Evolutionary conservation across 179 eudicot genomes (phyloP).

Genomic region (Gypsophila paniculata): DNA sequence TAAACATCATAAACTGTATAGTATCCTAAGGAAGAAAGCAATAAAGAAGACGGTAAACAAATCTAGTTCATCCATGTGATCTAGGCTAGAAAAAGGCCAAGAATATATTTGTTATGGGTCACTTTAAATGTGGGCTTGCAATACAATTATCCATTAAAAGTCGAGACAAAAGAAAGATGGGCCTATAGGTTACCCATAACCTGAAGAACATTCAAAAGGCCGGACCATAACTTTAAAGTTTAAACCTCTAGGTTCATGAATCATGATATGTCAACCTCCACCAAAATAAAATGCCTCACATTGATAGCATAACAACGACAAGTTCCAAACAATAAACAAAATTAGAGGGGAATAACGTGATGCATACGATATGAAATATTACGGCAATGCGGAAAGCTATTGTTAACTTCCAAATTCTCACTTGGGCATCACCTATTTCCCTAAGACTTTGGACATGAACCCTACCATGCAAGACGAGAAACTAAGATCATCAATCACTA

Average conservation of each 20-base stretch:
- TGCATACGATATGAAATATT: constrained; percentile 6
- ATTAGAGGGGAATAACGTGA: constrained; percentile 18
- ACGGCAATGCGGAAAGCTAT: background rate
- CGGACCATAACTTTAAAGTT: background rate
- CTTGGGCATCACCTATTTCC: background rate
- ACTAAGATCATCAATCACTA: background rate
- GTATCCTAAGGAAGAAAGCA: background rate
- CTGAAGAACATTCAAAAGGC: background rate
- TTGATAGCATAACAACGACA: background rate
- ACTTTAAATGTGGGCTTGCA: constrained; percentile 1
- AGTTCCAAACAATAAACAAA: background rate
- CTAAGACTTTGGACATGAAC: background rate
- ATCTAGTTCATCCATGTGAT: constrained; percentile 13
- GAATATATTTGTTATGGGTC: constrained; percentile 12
- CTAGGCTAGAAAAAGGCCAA: constrained; percentile 5
- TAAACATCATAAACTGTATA: too few species aligned
- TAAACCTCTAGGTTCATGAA: background rate
- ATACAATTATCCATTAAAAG: background rate
- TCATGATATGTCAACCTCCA: constrained; percentile 7
- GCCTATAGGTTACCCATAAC: constrained; percentile 7
- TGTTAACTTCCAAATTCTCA: background rate
- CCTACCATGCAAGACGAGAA: background rate
- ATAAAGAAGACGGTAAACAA: background rate
- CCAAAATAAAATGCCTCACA: background rate
- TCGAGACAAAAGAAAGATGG: constrained; percentile 12